Evolutionary conservation across 1,284 basidiomycete species (phyloP).

Genomic region (Coniferiporia sulphurascens): DNA sequence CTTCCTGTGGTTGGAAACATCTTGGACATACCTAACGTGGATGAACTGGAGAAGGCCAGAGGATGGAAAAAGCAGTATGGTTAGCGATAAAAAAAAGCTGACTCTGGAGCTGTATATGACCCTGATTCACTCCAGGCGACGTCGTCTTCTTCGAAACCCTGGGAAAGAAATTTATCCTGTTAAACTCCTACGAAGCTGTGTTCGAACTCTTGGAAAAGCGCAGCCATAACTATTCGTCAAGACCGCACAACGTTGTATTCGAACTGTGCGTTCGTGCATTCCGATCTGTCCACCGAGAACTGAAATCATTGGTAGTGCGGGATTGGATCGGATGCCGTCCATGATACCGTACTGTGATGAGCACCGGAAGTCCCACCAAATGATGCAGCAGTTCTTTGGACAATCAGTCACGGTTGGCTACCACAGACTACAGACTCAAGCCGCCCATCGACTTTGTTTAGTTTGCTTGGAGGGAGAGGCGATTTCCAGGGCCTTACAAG

Average conservation of each 20-base stretch:
- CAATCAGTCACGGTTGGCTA: background rate
- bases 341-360: conserved; percentile 24
- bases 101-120: too few species aligned
- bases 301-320: too few species aligned
- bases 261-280: too few species aligned
- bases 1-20: background rate
- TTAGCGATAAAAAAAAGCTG: too few species aligned
- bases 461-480: background rate
- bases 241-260: background rate
- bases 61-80: background rate
- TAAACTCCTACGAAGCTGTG: conserved; percentile 23
- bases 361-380: conserved; percentile 23
- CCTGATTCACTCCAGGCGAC: too few species aligned
- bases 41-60: background rate
- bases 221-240: conserved; percentile 18
- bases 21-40: background rate
- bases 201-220: conserved; percentile 24
- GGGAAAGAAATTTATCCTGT: conserved; percentile 7
- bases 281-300: too few species aligned
- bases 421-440: background rate
- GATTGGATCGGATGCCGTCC: too few species aligned
- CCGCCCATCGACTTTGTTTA: conserved; percentile 3
- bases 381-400: conserved; percentile 23
- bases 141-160: background rate
- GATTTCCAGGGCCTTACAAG: background rate